Percentiles rank a stretch among this genome's conserved stretches.
These are phyloP conservation scores for Liquidambar formosana DNA, from an alignment of 164 flowering plant species.

Conservation along the genomic window DNA sequence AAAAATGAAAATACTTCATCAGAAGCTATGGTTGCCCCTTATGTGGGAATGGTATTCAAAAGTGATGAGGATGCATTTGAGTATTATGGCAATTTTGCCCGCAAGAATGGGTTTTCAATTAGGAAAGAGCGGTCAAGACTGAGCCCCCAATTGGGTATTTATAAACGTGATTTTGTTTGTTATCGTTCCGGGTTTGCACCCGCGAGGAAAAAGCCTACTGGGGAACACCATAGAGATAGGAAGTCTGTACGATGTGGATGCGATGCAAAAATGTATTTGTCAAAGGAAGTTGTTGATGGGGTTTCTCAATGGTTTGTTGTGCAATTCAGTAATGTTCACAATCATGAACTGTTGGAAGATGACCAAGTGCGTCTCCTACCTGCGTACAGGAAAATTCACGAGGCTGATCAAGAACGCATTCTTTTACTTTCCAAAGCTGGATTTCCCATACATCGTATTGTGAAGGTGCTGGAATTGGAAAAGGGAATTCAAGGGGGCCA, in stretches of 20 bases:
- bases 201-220: constrained; percentile 44
- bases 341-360: constrained; percentile 72
- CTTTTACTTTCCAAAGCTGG: constrained; percentile 71
- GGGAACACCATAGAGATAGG: constrained; percentile 60
- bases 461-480: constrained; percentile 63
- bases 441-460: constrained; percentile 62
- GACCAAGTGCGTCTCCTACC: constrained; percentile 75
- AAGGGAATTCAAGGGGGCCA: constrained; percentile 66
- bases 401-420: constrained; percentile 69
- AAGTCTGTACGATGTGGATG: constrained; percentile 72
- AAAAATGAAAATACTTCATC: constrained; percentile 28
- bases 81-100: constrained; percentile 59
- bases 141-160: constrained; percentile 57
- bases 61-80: constrained; percentile 70
- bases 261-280: constrained; percentile 67
- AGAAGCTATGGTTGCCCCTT: constrained; percentile 43
- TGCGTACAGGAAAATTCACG: constrained; percentile 68
- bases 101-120: constrained; percentile 69
- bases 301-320: constrained; percentile 60
- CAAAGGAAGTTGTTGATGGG: constrained; percentile 61
- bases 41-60: constrained; percentile 67
- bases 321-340: constrained; percentile 71
- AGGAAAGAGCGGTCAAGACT: constrained; percentile 65
- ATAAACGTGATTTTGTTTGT: constrained; percentile 68
- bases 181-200: constrained; percentile 69